phyloP scores from a whole-genome alignment of 2,329 filamentous ascomycete species.

The Colletotrichum coccodes region DNA sequence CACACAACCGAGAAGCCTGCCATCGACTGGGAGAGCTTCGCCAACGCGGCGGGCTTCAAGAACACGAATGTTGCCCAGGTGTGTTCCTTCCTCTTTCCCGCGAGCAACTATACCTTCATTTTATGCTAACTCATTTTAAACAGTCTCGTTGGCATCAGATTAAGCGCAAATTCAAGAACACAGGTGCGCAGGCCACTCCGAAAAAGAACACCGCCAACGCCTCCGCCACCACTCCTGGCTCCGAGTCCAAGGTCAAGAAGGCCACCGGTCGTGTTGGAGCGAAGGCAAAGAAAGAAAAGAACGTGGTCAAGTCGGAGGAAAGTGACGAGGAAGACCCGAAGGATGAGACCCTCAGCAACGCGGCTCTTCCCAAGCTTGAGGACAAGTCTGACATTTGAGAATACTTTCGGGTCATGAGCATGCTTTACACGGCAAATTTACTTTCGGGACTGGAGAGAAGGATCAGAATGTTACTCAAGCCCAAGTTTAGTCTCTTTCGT shows the following conservation, averaged over 20 bases:
- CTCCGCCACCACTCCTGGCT: background rate
- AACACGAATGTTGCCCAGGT: conserved; percentile 58
- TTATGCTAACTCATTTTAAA: background rate
- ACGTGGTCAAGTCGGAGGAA: conserved; percentile 36
- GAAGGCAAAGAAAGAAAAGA: conserved; percentile 34
- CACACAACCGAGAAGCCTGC: conserved; percentile 54
- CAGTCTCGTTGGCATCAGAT: conserved; percentile 61
- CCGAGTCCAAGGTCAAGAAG: conserved; percentile 32
- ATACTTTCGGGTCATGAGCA: background rate
- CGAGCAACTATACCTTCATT: background rate
- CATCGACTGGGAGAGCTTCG: conserved; percentile 60
- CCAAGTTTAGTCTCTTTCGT: background rate
- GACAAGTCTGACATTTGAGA: background rate
- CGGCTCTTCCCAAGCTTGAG: background rate
- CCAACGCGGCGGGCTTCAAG: conserved; percentile 53
- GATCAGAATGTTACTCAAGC: background rate
- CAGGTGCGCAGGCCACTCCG: conserved; percentile 19
- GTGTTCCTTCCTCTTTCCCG: conserved; percentile 25
- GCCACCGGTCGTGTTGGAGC: conserved; percentile 28
- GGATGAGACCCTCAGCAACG: conserved; percentile 21
- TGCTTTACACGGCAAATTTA: no score
- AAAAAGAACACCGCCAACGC: background rate
- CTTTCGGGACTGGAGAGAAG: no score
- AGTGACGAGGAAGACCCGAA: conserved; percentile 1
- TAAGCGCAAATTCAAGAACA: conserved; percentile 15